Evolutionary conservation across 148 eudicot species (phyloP), one percentile per base, ranked within the genome.

Genomic region (Hydrangea macrophylla): DNA sequence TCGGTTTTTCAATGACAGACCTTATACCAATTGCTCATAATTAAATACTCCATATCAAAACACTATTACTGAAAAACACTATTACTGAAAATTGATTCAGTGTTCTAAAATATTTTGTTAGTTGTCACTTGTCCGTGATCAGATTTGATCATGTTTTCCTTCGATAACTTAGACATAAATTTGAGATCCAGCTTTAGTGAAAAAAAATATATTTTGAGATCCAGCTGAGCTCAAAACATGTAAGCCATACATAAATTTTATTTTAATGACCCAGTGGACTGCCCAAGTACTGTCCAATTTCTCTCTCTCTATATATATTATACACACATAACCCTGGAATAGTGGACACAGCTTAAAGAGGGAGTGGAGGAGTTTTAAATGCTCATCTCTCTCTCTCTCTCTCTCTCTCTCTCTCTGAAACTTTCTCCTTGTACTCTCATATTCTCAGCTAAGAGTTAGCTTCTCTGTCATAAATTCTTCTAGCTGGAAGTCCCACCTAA

Each of bases 341-440:
- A 22, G 26, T 12, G 31, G 69, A 35, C 12, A 32, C 27, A 32
- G 40, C 42, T 33, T n/a, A 64, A 64, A 48, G 57, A n/a, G 53
- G 45, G 37, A 8, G 36, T 28, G 37, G 55, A 37, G 30, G 56
- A 28, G 68, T 64, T 45, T n/a, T 42, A 55, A 39, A 40, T 23
- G 26, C 53, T 62, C 50, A 39, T 53, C 11, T 18, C 0, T 42
- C 56, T 18, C 56, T 6, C 20, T 28, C 35, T 44, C 58, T 31
- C 58, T 48, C 68, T 28, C 18, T 31, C 28, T 2, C 12, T 7
- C 35, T 42, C 48, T 42, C 55, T 6, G 17, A 40, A 62, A 26
- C 42, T 23, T 63, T 17, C 17, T 18, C 54, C 20, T 63, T 3
- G 11, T 26, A 5, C 2, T 15, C 67, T 23, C 32, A 2, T 27